phyloP scores from a whole-genome alignment of 768 basidiomycete genomes.

The Tulasnella sp. region DNA sequence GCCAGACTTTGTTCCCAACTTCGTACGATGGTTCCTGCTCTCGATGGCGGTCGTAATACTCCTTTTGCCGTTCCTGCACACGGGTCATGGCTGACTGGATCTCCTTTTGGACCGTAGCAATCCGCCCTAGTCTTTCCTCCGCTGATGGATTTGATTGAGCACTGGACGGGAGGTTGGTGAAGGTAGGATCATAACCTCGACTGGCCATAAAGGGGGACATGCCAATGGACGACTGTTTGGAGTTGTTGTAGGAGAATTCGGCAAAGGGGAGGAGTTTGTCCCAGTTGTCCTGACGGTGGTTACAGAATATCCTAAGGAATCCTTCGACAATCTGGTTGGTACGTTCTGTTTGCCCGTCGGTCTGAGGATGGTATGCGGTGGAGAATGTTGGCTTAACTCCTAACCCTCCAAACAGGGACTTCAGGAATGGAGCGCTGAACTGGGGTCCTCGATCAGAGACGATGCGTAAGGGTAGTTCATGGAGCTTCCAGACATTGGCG shows the following conservation, averaged over 20 bases:
- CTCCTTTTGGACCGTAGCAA: neutral
- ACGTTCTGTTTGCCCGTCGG: conserved; percentile 28
- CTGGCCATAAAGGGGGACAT: conserved; percentile 5
- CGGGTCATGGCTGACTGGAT: no score
- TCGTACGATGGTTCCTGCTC: no score
- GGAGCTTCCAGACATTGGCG: conserved; percentile 38
- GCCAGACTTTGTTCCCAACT: no score
- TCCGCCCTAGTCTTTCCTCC: neutral
- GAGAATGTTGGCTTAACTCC: neutral
- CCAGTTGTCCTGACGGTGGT: neutral
- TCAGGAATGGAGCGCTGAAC: conserved; percentile 13
- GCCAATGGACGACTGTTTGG: neutral
- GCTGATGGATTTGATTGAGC: neutral
- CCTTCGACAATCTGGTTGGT: conserved; percentile 34
- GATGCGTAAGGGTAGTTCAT: conserved; percentile 15
- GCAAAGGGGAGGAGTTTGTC: neutral
- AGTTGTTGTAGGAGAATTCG: neutral
- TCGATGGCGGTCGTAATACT: no score
- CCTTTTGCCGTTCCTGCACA: no score
- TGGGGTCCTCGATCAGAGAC: neutral
- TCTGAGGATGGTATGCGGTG: no score
- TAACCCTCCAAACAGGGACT: neutral
- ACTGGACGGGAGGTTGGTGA: no score
- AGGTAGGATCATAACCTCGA: neutral
- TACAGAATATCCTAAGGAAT: neutral